Conservation (phyloP, 352 stramenopile species). For the Phytophthora colocasiae region DNA sequence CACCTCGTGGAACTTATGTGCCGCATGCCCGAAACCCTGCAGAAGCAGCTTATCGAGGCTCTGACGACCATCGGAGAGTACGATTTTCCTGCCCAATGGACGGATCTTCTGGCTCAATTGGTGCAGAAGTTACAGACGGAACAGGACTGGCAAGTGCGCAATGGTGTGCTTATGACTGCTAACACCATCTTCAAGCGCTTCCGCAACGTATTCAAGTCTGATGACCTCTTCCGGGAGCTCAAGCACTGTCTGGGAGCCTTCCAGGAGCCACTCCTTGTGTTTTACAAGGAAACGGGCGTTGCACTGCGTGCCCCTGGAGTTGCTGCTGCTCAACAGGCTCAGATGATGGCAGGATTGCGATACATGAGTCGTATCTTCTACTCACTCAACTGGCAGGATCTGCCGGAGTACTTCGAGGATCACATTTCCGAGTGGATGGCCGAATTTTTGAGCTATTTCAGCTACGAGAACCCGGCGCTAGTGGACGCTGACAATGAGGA, state of each 20-base stretch:
- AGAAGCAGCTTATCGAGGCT: constrained; percentile 96
- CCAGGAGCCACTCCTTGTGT: constrained; percentile 81
- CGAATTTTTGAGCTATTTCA: constrained; percentile 95
- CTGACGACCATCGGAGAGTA: constrained; percentile 97
- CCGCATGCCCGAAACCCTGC: constrained; percentile 92
- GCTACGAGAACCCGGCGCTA: constrained; percentile 94
- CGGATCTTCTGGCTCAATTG: constrained; percentile 94
- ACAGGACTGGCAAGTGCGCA: constrained; percentile 92
- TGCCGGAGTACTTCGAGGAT: constrained; percentile 99
- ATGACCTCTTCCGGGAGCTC: constrained; percentile 96
- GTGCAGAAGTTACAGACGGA: constrained; percentile 93
- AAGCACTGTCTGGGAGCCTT: constrained; percentile 96
- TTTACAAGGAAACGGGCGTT: constrained; percentile 78
- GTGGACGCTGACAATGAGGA: constrained; percentile 94
- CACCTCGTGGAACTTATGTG: constrained; percentile 99
- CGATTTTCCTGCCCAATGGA: constrained; percentile 98
- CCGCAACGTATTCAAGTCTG: constrained; percentile 96
- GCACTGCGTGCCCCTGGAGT: constrained; percentile 52
- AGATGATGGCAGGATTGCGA: constrained; percentile 87
- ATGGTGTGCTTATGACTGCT: constrained; percentile 97
- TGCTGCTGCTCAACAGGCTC: constrained; percentile 56
- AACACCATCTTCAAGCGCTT: constrained; percentile 99
- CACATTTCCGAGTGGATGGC: constrained; percentile 97
- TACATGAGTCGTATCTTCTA: constrained; percentile 98
- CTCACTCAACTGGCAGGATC: constrained; percentile 98